These are phyloP conservation scores for Thalassiosira hispida DNA, from an alignment of 352 stramenopile species.

Conservation along the genomic window DNA sequence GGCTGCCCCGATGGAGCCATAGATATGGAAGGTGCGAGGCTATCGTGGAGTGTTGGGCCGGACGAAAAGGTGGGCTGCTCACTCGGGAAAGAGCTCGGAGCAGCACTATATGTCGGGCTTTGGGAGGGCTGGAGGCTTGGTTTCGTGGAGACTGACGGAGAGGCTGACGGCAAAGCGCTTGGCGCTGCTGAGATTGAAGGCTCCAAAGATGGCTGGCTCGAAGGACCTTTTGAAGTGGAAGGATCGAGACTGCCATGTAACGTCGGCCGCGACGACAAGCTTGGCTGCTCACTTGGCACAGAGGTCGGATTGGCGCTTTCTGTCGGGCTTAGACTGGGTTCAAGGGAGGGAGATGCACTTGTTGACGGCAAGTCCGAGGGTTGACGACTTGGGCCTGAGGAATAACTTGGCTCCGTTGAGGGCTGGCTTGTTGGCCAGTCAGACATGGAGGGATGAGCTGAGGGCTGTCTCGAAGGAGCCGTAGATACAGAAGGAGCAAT, in stretches of 20 bases:
- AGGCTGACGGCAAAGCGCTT: background rate
- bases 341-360: background rate
- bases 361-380: background rate
- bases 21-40: too few relatives aligned
- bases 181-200: background rate
- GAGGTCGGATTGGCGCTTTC: background rate
- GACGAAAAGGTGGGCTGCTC: too few relatives aligned
- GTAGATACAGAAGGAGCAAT: too few relatives aligned
- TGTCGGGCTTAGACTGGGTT: background rate
- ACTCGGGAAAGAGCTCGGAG: too few relatives aligned
- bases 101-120: too few relatives aligned
- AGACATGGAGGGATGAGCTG: too few relatives aligned
- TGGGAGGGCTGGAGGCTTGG: too few relatives aligned
- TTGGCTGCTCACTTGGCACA: background rate
- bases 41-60: too few relatives aligned
- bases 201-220: background rate
- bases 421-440: background rate
- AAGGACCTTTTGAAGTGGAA: background rate
- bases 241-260: background rate
- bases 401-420: too few relatives aligned
- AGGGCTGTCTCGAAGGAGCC: too few relatives aligned
- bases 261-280: background rate
- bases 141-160: too few relatives aligned
- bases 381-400: background rate
- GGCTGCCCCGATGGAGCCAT: too few relatives aligned